These are phyloP conservation scores for Ceratobasidium sp. DNA, from an alignment of 1,284 basidiomycete genomes.

Conservation along the genomic window DNA sequence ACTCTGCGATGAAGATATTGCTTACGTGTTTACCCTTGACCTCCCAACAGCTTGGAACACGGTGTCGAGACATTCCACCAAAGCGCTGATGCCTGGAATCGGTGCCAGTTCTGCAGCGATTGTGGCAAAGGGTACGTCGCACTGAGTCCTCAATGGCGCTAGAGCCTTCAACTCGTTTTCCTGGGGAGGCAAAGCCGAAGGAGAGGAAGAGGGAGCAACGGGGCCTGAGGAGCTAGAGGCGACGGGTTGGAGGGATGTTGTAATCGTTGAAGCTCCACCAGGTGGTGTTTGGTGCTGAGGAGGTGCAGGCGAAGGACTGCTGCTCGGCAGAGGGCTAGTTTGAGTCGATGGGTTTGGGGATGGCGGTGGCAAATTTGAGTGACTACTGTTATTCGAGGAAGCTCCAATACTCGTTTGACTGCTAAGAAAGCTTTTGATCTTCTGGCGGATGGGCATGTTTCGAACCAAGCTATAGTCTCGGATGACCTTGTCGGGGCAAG, in stretches of 20 bases:
- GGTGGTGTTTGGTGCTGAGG: not conserved
- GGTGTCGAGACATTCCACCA: constrained; percentile 2
- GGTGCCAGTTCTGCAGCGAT: constrained; percentile 21
- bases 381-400: no score
- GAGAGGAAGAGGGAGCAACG: not conserved
- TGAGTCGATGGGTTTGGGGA: no score
- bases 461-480: no score
- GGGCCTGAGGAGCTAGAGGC: not conserved
- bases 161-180: constrained; percentile 17
- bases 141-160: constrained; percentile 10
- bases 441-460: no score
- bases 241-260: not conserved
- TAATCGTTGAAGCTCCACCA: not conserved
- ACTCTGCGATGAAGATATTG: not conserved
- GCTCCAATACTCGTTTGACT: no score
- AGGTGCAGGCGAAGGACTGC: not conserved
- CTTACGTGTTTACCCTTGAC: constrained; percentile 27
- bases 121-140: constrained; percentile 6
- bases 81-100: constrained; percentile 16
- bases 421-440: no score
- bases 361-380: no score
- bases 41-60: constrained; percentile 19
- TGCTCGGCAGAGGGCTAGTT: no score
- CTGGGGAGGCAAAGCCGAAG: not conserved
- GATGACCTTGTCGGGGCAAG: no score